Evolutionary conservation across 169 alveolate species (phyloP).

Genomic region (Cryptosporidium baileyi): DNA sequence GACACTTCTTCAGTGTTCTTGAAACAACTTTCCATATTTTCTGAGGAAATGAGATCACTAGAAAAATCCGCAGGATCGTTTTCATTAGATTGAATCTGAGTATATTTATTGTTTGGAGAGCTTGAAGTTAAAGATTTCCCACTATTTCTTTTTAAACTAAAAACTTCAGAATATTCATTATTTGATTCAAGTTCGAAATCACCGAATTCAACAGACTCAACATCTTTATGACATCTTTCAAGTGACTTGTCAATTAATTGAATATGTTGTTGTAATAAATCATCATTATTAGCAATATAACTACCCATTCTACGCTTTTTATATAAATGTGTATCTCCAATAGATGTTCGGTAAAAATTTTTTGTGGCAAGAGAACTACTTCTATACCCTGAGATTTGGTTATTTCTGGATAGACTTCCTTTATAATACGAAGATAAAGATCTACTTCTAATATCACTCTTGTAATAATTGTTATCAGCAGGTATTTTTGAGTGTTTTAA

Average conservation of each 20-base stretch:
- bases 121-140: no score
- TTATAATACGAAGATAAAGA: constrained; percentile 51
- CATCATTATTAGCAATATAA: constrained; percentile 1
- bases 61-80: no score
- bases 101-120: no score
- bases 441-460: constrained; percentile 29
- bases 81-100: no score
- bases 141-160: no score
- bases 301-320: constrained; percentile 60
- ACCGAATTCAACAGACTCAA: background rate
- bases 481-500: background rate
- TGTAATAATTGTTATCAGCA: no score
- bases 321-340: background rate
- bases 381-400: constrained; percentile 1
- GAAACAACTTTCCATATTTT: no score
- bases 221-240: background rate
- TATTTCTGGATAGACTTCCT: background rate
- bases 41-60: no score
- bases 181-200: background rate
- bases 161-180: no score
- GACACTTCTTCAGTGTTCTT: no score
- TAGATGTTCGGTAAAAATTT: background rate
- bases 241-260: constrained; percentile 54
- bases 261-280: constrained; percentile 46
- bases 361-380: constrained; percentile 27